Percentiles rank a stretch among this genome's conserved stretches.
Conservation (phyloP, 2,329 filamentous ascomycete species). For the Cladosporium austrohemisphaericum region DNA sequence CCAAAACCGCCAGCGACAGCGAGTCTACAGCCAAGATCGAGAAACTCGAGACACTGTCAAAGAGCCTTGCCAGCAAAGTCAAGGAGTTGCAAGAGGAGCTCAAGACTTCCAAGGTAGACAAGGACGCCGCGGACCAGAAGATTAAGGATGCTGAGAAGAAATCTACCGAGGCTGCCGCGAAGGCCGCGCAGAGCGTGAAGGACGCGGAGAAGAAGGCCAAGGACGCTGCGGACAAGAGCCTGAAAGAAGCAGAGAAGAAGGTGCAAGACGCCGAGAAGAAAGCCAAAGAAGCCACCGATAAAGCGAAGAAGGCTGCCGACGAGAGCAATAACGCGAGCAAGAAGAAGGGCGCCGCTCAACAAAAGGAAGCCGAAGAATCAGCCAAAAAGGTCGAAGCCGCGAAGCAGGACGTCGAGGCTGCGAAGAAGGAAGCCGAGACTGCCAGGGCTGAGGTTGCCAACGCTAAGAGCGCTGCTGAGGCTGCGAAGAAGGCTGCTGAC, state of each 20-base stretch:
- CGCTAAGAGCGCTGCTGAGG: constrained; percentile 1
- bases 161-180: constrained; percentile 5
- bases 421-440: constrained; percentile 16
- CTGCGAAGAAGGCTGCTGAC: constrained; percentile 14
- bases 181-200: constrained; percentile 47
- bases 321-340: background rate
- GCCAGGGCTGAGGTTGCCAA: constrained; percentile 14
- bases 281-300: constrained; percentile 7
- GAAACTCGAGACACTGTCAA: constrained; percentile 1
- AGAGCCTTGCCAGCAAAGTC: constrained; percentile 23
- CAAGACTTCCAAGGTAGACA: constrained; percentile 4
- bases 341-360: constrained; percentile 5
- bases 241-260: constrained; percentile 28
- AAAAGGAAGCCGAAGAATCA: constrained; percentile 6
- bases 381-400: constrained; percentile 21
- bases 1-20: constrained; percentile 13
- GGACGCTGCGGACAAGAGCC: constrained; percentile 13
- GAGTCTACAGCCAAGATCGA: constrained; percentile 7
- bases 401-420: constrained; percentile 21
- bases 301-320: constrained; percentile 9
- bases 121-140: constrained; percentile 9
- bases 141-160: constrained; percentile 17
- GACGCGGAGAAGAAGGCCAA: constrained; percentile 42
- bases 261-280: constrained; percentile 18
- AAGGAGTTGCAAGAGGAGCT: constrained; percentile 28